phyloP scores from a whole-genome alignment of 208 protist species.

The Leishmania turanica region DNA sequence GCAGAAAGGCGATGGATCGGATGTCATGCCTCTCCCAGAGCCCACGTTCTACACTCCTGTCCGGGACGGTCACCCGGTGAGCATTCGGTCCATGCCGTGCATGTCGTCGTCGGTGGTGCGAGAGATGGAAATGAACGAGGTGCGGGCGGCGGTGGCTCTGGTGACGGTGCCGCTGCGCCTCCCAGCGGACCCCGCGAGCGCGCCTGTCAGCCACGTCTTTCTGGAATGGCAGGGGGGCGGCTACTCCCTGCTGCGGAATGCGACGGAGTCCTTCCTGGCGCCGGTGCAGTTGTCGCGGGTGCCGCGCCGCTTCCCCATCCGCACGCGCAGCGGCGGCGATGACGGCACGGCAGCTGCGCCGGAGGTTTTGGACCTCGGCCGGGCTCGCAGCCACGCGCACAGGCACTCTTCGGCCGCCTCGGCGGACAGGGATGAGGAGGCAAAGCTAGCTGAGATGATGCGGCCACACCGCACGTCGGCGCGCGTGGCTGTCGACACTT shows the following conservation, averaged over 20 bases:
- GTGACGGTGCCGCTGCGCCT: conserved; percentile 25
- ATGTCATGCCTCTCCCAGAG: conserved; percentile 27
- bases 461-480: neutral
- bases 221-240: conserved; percentile 73
- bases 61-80: conserved; percentile 39
- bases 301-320: conserved; percentile 31
- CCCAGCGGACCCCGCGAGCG: neutral
- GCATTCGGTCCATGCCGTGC: conserved; percentile 55
- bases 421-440: conserved; percentile 7
- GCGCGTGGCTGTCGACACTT: conserved; percentile 9
- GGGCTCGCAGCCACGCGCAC: conserved; percentile 2
- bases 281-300: conserved; percentile 38
- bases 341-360: neutral
- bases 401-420: neutral
- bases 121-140: conserved; percentile 71
- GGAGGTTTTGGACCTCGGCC: conserved; percentile 24
- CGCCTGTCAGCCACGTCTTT: conserved; percentile 30
- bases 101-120: conserved; percentile 36
- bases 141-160: conserved; percentile 53
- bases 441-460: conserved; percentile 3
- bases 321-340: conserved; percentile 18
- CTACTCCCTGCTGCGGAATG: conserved; percentile 64
- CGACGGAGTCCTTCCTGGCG: conserved; percentile 47
- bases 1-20: neutral
- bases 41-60: conserved; percentile 57